Percentiles rank a stretch among this genome's conserved stretches.
Conservation (phyloP, 148 eudicot species). For the Drosera capensis region DNA sequence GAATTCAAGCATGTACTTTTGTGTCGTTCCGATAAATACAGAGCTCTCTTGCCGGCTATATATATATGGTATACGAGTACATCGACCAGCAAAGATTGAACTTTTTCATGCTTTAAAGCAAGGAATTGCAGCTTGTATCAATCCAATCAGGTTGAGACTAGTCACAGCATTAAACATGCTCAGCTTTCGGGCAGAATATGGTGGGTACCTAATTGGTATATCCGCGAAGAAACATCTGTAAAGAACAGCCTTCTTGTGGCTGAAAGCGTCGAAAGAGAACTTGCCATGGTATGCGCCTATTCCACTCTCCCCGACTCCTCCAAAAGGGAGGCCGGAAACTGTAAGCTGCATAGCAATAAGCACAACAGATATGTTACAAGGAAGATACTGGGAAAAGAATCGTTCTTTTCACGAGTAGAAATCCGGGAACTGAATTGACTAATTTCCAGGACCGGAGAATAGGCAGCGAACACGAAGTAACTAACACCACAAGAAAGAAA, state of each 20-base stretch:
- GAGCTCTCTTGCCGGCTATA: not conserved
- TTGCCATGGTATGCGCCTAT: conserved; percentile 67
- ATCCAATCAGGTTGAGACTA: conserved; percentile 20
- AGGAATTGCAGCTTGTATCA: conserved; percentile 8
- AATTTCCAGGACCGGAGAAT: too few species aligned
- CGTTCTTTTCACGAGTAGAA: too few species aligned
- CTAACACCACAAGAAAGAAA: too few species aligned
- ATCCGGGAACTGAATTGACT: too few species aligned
- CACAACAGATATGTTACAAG: not conserved
- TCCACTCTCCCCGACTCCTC: conserved; percentile 85
- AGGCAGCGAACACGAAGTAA: too few species aligned
- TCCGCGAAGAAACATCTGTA: conserved; percentile 38
- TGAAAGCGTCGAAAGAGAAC: conserved; percentile 54
- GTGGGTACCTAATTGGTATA: conserved; percentile 44
- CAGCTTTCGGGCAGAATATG: conserved; percentile 32
- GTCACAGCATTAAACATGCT: conserved; percentile 28
- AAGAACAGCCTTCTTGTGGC: conserved; percentile 57
- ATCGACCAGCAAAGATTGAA: not conserved
- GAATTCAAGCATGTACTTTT: too few species aligned
- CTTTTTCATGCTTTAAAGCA: conserved; percentile 3
- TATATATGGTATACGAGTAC: not conserved
- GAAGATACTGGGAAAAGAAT: not conserved
- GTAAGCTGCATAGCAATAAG: conserved; percentile 28
- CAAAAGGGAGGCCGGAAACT: conserved; percentile 40
- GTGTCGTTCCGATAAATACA: not conserved